phyloP scores from a whole-genome alignment of 2,329 filamentous ascomycete species.

The Exophiala xenobiotica region DNA sequence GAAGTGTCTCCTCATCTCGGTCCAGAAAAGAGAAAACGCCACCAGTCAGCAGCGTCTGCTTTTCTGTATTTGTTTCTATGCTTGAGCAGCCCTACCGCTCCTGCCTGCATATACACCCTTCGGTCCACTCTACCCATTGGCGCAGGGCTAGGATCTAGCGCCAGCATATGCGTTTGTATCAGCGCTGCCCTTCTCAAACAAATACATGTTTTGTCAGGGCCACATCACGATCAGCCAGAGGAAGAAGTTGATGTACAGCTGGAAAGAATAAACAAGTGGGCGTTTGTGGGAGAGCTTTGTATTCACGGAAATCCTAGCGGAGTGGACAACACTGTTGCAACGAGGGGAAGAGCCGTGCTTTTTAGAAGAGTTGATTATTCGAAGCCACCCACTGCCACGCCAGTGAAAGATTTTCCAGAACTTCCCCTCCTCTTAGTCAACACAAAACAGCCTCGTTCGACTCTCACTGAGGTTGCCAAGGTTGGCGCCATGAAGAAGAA shows the following conservation, averaged over 20 bases:
- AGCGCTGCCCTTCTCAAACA: constrained; percentile 82
- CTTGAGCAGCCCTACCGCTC: constrained; percentile 74
- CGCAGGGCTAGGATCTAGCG: constrained; percentile 87
- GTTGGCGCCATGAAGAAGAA: constrained; percentile 69
- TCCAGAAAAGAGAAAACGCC: constrained; percentile 76
- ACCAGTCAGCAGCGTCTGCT: constrained; percentile 74
- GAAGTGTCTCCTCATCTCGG: constrained; percentile 66
- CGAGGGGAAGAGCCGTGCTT: constrained; percentile 89
- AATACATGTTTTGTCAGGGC: constrained; percentile 81
- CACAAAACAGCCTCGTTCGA: constrained; percentile 84
- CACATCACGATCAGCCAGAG: constrained; percentile 84
- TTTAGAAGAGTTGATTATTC: constrained; percentile 79
- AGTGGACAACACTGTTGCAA: constrained; percentile 93
- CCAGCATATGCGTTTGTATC: constrained; percentile 88
- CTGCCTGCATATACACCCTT: constrained; percentile 82
- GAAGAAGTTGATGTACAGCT: constrained; percentile 87
- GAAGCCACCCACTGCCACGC: constrained; percentile 71
- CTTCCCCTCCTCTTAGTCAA: constrained; percentile 87
- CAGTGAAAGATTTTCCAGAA: constrained; percentile 86
- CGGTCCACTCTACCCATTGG: constrained; percentile 92
- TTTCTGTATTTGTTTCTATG: constrained; percentile 94
- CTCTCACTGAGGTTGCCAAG: constrained; percentile 80
- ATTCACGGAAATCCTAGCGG: constrained; percentile 97
- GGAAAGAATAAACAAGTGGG: constrained; percentile 96
- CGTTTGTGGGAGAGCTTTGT: constrained; percentile 94